A percentile compares a stretch with the other conserved stretches of the same genome.
Conservation (phyloP, 306 rosid genomes). For the Lablab purpureus region DNA sequence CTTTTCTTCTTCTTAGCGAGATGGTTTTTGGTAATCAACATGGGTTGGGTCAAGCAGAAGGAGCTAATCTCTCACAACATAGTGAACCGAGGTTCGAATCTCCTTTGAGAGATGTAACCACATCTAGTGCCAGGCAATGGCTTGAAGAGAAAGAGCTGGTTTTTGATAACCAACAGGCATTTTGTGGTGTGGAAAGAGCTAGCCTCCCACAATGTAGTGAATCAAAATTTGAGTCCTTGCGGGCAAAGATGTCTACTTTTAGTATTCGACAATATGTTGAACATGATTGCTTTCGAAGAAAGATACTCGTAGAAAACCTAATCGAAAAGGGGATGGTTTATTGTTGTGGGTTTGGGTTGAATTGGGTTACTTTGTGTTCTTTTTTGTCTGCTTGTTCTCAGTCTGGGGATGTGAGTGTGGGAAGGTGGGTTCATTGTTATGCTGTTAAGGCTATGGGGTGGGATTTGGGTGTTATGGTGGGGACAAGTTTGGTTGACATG, state of each 20-base stretch:
- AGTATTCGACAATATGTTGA: neutral
- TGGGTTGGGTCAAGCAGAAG: neutral
- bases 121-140: neutral
- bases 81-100: neutral
- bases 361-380: conserved; percentile 64
- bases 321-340: conserved; percentile 54
- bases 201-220: neutral
- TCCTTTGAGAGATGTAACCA: neutral
- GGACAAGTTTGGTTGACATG: conserved; percentile 77
- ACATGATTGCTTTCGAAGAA: neutral
- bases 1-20: conserved; percentile 57
- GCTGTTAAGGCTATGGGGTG: conserved; percentile 60
- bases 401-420: conserved; percentile 62
- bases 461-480: conserved; percentile 62
- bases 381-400: conserved; percentile 66
- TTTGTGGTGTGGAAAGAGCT: neutral
- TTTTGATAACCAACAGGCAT: neutral
- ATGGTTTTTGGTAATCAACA: conserved; percentile 55
- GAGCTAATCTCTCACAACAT: neutral
- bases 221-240: neutral
- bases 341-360: conserved; percentile 49
- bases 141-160: neutral
- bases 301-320: neutral
- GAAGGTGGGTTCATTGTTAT: conserved; percentile 78
- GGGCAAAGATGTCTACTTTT: neutral